phyloP scores from a whole-genome alignment of 768 basidiomycete genomes.

The Gymnopilus junonius region DNA sequence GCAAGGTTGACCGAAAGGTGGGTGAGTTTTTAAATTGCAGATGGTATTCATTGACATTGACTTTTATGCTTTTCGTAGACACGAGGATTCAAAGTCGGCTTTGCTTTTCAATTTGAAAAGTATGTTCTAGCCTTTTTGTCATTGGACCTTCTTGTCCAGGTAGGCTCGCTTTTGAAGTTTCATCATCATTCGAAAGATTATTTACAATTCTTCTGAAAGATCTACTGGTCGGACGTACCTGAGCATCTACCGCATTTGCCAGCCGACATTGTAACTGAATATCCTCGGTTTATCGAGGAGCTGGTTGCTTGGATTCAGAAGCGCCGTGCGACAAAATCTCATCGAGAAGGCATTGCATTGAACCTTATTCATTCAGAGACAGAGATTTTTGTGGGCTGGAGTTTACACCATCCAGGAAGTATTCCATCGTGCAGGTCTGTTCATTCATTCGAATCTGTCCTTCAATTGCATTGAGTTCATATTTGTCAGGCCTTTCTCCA shows the following conservation, averaged over 20 bases:
- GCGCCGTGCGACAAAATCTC: neutral
- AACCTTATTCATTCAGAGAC: neutral
- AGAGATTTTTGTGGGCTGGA: neutral
- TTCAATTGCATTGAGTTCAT: neutral
- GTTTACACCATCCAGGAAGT: neutral
- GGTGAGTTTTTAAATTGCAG: neutral
- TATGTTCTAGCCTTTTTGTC: constrained; percentile 13
- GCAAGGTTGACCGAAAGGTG: constrained; percentile 6
- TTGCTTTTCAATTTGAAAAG: constrained; percentile 5
- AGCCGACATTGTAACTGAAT: neutral
- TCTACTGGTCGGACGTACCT: too few species aligned
- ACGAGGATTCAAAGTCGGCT: constrained; percentile 11
- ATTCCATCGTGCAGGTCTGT: neutral
- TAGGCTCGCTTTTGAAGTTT: too few species aligned
- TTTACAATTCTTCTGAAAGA: too few species aligned
- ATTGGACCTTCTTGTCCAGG: constrained; percentile 7
- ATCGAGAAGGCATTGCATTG: neutral
- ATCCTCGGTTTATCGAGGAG: neutral
- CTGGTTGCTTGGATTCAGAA: neutral
- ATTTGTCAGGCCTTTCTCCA: neutral
- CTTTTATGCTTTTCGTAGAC: neutral
- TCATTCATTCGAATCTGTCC: neutral
- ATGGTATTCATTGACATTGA: neutral
- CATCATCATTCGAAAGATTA: too few species aligned
- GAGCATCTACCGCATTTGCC: neutral